phyloP scores from a whole-genome alignment of 352 stramenopile genomes.

The Phytophthora lateralis region DNA sequence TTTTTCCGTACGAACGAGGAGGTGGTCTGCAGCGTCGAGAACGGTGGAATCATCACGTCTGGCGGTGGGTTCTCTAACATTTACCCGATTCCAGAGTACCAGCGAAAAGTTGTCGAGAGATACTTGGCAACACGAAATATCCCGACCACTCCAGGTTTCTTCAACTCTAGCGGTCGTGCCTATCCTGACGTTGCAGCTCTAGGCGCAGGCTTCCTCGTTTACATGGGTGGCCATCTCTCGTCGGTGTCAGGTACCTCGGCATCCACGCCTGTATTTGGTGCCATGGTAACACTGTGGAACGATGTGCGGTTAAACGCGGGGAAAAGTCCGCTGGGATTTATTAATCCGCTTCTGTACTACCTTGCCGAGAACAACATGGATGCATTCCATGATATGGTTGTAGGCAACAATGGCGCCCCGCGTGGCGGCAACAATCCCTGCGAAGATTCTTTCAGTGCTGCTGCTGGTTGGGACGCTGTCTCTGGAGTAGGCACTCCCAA shows the following conservation, averaged over 20 bases:
- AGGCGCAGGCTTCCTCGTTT: conserved; percentile 70
- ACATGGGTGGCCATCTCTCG: conserved; percentile 53
- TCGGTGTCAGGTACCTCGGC: conserved; percentile 84
- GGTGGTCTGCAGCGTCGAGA: conserved; percentile 75
- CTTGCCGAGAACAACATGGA: conserved; percentile 51
- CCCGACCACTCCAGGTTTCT: conserved; percentile 60
- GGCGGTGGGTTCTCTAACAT: conserved; percentile 91
- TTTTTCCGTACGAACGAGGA: conserved; percentile 79
- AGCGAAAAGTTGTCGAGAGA: conserved; percentile 57
- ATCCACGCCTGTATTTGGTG: conserved; percentile 83
- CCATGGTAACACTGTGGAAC: conserved; percentile 91
- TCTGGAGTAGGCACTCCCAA: conserved; percentile 88
- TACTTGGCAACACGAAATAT: conserved; percentile 70
- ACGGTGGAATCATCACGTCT: conserved; percentile 77
- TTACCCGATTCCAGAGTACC: conserved; percentile 78
- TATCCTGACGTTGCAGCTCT: conserved; percentile 91
- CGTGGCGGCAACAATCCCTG: conserved; percentile 57
- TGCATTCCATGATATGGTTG: conserved; percentile 88
- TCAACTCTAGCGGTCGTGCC: conserved; percentile 82
- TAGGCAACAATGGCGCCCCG: conserved; percentile 80
- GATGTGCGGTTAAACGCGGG: conserved; percentile 79
- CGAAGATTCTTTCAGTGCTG: conserved; percentile 79
- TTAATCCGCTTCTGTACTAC: conserved; percentile 89
- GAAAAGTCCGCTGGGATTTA: conserved; percentile 84
- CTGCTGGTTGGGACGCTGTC: conserved; percentile 87